phyloP scores from a whole-genome alignment of 768 basidiomycete genomes.

The Trametes villosa region DNA sequence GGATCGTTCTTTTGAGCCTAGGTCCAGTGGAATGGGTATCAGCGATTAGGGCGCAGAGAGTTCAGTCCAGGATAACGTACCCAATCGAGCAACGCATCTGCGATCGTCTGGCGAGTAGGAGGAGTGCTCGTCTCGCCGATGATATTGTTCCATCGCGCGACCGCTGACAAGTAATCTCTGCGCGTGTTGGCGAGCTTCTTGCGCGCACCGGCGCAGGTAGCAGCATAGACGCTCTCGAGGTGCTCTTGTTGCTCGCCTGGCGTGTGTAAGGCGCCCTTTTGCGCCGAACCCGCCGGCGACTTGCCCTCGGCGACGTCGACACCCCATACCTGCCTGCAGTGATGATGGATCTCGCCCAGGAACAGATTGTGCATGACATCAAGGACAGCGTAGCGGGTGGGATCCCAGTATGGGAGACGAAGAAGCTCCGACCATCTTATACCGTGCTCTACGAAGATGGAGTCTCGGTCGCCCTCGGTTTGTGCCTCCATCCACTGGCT shows the following conservation, averaged over 20 bases:
- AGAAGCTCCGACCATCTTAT: constrained; percentile 29
- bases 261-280: background rate
- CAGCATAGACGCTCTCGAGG: background rate
- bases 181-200: background rate
- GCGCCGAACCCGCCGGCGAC: background rate
- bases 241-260: background rate
- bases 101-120: background rate
- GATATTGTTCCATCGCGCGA: background rate
- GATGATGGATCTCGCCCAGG: background rate
- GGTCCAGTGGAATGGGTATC: background rate
- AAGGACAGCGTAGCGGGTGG: constrained; percentile 18
- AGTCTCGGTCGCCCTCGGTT: background rate
- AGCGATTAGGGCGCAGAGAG: background rate
- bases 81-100: background rate
- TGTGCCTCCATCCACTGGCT: constrained; percentile 21
- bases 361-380: constrained; percentile 36
- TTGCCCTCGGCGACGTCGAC: background rate
- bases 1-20: too few relatives aligned
- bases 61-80: background rate
- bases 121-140: background rate
- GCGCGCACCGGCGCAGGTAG: background rate
- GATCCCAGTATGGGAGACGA: constrained; percentile 35
- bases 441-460: constrained; percentile 24
- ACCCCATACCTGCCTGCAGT: background rate
- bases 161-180: background rate